phyloP scores from a whole-genome alignment of 805 yeast species.

The Saturnispora zaruensis region DNA sequence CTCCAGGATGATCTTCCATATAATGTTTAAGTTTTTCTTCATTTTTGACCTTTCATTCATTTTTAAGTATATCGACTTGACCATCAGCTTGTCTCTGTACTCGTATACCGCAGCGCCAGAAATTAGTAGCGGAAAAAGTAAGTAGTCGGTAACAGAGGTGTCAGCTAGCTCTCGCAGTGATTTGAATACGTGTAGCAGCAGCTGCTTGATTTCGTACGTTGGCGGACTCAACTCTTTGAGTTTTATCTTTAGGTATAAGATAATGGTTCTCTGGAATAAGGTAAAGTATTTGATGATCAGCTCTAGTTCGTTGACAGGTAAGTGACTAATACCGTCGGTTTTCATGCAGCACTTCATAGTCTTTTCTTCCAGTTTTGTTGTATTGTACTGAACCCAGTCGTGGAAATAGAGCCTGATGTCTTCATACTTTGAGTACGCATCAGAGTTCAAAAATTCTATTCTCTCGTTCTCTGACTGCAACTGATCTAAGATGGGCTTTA shows the following conservation, averaged over 20 bases:
- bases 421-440: constrained; percentile 15
- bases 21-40: constrained; percentile 12
- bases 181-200: constrained; percentile 16
- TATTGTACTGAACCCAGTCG: constrained; percentile 20
- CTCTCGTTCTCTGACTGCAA: constrained; percentile 8
- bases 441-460: constrained; percentile 10
- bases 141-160: constrained; percentile 12
- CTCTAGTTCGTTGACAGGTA: constrained; percentile 5
- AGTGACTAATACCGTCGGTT: constrained; percentile 2
- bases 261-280: constrained; percentile 16
- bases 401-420: constrained; percentile 17
- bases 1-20: constrained; percentile 19
- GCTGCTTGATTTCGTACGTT: constrained; percentile 18
- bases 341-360: constrained; percentile 13
- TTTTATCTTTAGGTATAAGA: constrained; percentile 17
- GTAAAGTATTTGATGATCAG: constrained; percentile 16
- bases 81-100: constrained; percentile 18
- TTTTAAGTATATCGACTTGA: constrained; percentile 15
- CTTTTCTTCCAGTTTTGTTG: constrained; percentile 10
- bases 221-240: constrained; percentile 17
- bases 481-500: constrained; percentile 6
- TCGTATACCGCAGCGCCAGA: constrained; percentile 24
- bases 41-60: constrained; percentile 7
- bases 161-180: constrained; percentile 13
- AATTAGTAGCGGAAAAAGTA: constrained; percentile 19